Conservation (phyloP, 352 stramenopile genomes). For the Globisporangium orthogonon region DNA sequence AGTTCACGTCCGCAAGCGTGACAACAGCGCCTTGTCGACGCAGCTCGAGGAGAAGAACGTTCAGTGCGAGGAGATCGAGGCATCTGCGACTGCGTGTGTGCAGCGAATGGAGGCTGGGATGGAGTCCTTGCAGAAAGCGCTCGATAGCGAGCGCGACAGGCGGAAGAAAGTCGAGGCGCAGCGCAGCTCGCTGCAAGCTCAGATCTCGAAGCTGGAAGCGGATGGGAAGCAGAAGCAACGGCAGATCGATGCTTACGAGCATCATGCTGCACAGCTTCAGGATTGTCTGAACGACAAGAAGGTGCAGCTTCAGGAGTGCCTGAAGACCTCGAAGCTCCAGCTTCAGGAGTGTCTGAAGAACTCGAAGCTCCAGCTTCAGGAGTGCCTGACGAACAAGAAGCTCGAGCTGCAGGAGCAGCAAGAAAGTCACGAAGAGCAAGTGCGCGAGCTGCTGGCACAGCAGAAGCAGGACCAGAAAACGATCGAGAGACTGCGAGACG, state of each 20-base stretch:
- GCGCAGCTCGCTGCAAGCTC: constrained; percentile 24
- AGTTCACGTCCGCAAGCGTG: constrained; percentile 27
- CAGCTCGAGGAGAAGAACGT: constrained; percentile 30
- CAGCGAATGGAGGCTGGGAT: constrained; percentile 32
- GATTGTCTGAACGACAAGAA: constrained; percentile 46
- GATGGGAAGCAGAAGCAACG: constrained; percentile 23
- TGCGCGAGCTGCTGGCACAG: constrained; percentile 26
- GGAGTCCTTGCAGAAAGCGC: constrained; percentile 28
- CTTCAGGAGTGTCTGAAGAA: constrained; percentile 34
- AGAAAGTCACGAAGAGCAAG: constrained; percentile 19
- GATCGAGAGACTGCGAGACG: constrained; percentile 29
- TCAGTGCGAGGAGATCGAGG: constrained; percentile 34
- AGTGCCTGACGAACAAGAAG: constrained; percentile 40
- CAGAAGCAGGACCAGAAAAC: constrained; percentile 31
- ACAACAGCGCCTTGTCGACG: constrained; percentile 21
- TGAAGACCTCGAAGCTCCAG: constrained; percentile 1
- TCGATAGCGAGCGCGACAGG: constrained; percentile 35
- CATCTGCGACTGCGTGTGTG: constrained; percentile 38
- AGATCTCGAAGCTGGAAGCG: constrained; percentile 29
- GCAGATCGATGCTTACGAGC: constrained; percentile 29
- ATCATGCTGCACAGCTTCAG: constrained; percentile 25
- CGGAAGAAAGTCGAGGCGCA: constrained; percentile 39
- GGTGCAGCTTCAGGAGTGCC: constrained; percentile 15
- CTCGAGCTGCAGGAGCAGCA: constrained; percentile 36
- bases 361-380: constrained; percentile 18